Evolutionary conservation across 257 asterid species (phyloP).

Genomic region (Penstemon newberryi): DNA sequence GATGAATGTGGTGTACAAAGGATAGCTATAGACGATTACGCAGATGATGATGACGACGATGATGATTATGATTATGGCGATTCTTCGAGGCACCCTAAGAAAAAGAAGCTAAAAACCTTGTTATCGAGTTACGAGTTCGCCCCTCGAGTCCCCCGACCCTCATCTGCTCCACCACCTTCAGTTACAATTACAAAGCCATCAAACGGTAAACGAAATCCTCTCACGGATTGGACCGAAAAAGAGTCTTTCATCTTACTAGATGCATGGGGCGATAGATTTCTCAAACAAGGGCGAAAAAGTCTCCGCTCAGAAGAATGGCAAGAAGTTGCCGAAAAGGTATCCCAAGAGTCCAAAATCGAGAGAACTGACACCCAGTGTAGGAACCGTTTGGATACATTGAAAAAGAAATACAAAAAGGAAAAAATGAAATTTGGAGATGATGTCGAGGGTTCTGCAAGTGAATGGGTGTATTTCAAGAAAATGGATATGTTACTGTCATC

Average conservation of each 20-base stretch:
- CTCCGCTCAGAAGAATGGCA: constrained; percentile 96
- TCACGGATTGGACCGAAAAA: constrained; percentile 87
- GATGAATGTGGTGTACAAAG: constrained; percentile 53
- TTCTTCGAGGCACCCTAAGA: constrained; percentile 57
- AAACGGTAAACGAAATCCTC: constrained; percentile 75
- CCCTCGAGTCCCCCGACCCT: constrained; percentile 61
- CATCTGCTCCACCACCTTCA: constrained; percentile 19
- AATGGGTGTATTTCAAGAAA: constrained; percentile 82
- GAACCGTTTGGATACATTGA: constrained; percentile 84
- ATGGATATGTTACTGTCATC: constrained; percentile 65
- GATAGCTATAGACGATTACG: constrained; percentile 36
- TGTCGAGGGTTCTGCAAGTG: constrained; percentile 30
- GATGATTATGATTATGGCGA: constrained; percentile 46
- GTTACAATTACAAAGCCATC: constrained; percentile 48
- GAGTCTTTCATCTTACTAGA: constrained; percentile 69
- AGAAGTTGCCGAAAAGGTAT: constrained; percentile 82
- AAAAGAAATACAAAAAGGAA: constrained; percentile 94
- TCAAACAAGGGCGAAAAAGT: constrained; percentile 85
- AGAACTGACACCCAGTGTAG: constrained; percentile 90
- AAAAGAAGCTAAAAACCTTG: constrained; percentile 48
- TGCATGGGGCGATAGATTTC: constrained; percentile 87
- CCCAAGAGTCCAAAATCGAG: constrained; percentile 62
- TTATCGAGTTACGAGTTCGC: constrained; percentile 82
- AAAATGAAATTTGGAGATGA: constrained; percentile 49
- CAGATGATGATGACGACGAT: constrained; percentile 41